phyloP scores from a whole-genome alignment of 2,329 filamentous ascomycete species.

The Huntiella omanensis region DNA sequence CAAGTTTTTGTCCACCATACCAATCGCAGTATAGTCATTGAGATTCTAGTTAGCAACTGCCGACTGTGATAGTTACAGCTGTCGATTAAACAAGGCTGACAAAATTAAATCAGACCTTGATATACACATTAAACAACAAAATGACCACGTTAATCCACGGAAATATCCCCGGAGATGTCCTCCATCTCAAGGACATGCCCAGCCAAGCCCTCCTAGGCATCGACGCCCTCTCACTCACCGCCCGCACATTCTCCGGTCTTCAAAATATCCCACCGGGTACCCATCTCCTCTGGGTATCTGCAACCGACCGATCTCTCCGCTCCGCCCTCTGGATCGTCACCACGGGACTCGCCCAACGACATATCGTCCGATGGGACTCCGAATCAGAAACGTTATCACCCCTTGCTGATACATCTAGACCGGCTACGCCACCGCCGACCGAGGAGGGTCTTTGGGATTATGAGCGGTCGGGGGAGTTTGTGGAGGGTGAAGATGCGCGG shows the following conservation, averaged over 20 bases:
- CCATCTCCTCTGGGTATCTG: slow-evolving; percentile 41
- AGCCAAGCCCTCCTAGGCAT: slow-evolving; percentile 32
- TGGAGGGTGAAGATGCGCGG: slow-evolving; percentile 12
- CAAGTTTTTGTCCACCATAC: too few relatives aligned
- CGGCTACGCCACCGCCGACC: slow-evolving; percentile 17
- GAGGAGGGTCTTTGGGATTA: slow-evolving; percentile 28
- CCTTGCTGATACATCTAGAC: too few relatives aligned
- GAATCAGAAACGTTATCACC: slow-evolving; percentile 35
- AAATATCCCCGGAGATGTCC: too few relatives aligned
- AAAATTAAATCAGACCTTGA: not conserved
- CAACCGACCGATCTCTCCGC: slow-evolving; percentile 28
- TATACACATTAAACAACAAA: not conserved
- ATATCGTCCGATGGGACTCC: slow-evolving; percentile 35
- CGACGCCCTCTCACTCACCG: slow-evolving; percentile 30
- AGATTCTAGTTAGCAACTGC: too few relatives aligned
- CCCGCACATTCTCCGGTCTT: slow-evolving; percentile 31
- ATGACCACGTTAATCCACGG: not conserved
- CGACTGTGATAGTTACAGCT: not conserved
- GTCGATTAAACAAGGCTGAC: not conserved
- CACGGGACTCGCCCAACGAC: slow-evolving; percentile 18
- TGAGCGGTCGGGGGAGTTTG: slow-evolving; percentile 17
- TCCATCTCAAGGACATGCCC: slow-evolving; percentile 23
- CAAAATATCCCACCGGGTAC: slow-evolving; percentile 34
- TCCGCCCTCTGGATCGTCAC: slow-evolving; percentile 39
- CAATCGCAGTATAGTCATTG: too few relatives aligned